These are phyloP conservation scores for Backusella luteola DNA, from an alignment of 192 early-diverging fungal genomes.

Conservation along the genomic window DNA sequence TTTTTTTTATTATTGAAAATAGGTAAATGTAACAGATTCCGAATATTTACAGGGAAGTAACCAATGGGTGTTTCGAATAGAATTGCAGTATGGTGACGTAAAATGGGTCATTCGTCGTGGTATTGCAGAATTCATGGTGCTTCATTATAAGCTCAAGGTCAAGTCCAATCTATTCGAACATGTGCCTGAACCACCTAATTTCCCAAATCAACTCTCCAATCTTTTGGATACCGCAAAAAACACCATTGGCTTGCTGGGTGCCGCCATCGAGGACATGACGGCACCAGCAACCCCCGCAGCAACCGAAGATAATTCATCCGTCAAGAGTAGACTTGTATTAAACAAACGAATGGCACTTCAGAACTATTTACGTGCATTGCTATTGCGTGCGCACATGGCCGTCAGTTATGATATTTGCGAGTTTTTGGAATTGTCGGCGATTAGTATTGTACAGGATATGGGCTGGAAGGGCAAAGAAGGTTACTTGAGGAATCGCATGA, in stretches of 20 bases:
- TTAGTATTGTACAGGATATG: constrained; percentile 72
- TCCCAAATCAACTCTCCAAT: constrained; percentile 30
- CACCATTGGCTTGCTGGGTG: constrained; percentile 21
- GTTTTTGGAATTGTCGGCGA: constrained; percentile 69
- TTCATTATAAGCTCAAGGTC: constrained; percentile 59
- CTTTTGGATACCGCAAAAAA: constrained; percentile 22
- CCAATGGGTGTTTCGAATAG: constrained; percentile 63
- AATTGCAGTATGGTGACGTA: constrained; percentile 70
- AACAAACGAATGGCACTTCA: constrained; percentile 53
- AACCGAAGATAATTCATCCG: constrained; percentile 9
- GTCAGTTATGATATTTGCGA: constrained; percentile 66
- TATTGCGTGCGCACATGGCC: constrained; percentile 56
- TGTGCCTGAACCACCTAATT: constrained; percentile 20
- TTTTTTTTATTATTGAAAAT: background rate
- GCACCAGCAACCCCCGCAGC: background rate
- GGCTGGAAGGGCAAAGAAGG: constrained; percentile 84
- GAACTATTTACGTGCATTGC: constrained; percentile 53
- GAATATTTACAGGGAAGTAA: constrained; percentile 18
- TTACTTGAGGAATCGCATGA: constrained; percentile 58
- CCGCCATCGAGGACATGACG: background rate
- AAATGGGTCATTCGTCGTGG: constrained; percentile 72
- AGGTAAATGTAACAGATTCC: constrained; percentile 43
- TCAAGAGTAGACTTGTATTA: constrained; percentile 22
- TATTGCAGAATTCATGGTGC: constrained; percentile 59
- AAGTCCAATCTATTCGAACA: constrained; percentile 40